These are phyloP conservation scores for Stropharia rugosoannulata DNA, from an alignment of 768 basidiomycete genomes.

Conservation along the genomic window DNA sequence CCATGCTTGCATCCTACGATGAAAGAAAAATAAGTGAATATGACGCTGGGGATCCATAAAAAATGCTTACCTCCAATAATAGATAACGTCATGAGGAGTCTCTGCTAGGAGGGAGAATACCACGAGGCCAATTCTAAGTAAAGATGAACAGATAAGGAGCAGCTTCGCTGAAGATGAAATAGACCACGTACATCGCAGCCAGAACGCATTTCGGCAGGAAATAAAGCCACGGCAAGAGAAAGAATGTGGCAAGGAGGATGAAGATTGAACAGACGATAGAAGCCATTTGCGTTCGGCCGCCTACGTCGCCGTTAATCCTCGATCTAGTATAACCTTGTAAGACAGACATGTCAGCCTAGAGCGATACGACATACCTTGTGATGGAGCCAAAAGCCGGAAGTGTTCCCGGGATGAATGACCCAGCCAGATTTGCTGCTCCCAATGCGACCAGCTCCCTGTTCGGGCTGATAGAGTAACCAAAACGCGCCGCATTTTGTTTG, in stretches of 20 bases:
- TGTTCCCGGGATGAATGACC: constrained; percentile 83
- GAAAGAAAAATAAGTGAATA: neutral
- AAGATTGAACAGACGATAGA: constrained; percentile 73
- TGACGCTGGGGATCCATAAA: neutral
- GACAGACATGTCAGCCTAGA: neutral
- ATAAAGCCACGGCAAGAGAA: constrained; percentile 82
- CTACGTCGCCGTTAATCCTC: constrained; percentile 88
- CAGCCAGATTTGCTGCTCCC: constrained; percentile 78
- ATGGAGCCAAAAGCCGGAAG: constrained; percentile 93
- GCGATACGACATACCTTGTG: constrained; percentile 56
- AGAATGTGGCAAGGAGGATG: constrained; percentile 84
- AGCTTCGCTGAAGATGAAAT: neutral
- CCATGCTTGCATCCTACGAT: constrained; percentile 1
- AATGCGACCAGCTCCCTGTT: constrained; percentile 96
- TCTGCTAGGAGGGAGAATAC: constrained; percentile 84
- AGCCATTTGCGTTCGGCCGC: constrained; percentile 88
- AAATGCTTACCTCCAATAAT: constrained; percentile 68
- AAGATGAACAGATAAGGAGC: neutral
- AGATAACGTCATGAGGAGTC: constrained; percentile 82
- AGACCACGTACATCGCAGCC: constrained; percentile 72
- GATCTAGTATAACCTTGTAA: constrained; percentile 43
- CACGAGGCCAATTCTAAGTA: constrained; percentile 72
- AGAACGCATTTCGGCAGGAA: constrained; percentile 89
- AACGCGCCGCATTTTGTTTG: constrained; percentile 86
- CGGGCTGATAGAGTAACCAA: constrained; percentile 85